Evolutionary conservation across 176 grass and related monocot genomes (phyloP).

Genomic region (Tuctoria greenei): DNA sequence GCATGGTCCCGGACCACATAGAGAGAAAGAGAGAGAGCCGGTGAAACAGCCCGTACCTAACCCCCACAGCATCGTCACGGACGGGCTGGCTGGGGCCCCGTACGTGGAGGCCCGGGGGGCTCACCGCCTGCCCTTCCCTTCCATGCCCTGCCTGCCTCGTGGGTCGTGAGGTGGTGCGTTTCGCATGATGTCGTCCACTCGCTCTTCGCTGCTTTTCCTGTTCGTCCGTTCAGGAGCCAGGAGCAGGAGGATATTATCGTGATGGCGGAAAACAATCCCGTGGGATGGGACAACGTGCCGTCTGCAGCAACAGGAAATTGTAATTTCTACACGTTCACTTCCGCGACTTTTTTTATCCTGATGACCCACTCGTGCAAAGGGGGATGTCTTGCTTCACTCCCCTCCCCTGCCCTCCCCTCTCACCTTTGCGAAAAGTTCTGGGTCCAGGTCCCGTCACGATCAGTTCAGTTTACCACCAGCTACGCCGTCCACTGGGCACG

Average conservation of each 20-base stretch:
- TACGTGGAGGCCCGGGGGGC: not conserved
- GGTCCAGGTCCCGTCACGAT: not conserved
- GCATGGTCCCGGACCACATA: constrained; percentile 1
- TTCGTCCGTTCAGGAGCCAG: not conserved
- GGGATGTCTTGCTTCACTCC: constrained; percentile 14
- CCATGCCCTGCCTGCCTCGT: too few relatives aligned
- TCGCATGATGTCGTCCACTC: not conserved
- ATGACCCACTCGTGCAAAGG: constrained; percentile 31
- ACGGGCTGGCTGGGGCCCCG: not conserved
- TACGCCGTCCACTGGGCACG: not conserved
- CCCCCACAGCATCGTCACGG: not conserved
- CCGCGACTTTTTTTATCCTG: not conserved
- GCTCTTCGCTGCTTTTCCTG: not conserved
- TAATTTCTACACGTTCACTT: not conserved
- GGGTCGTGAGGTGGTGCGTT: not conserved
- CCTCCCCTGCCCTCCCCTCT: not conserved
- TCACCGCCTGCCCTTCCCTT: too few relatives aligned
- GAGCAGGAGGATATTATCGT: not conserved
- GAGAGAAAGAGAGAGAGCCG: too few relatives aligned
- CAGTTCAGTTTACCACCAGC: constrained; percentile 8
- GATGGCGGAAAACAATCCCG: not conserved
- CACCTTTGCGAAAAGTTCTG: not conserved
- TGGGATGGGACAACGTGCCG: not conserved
- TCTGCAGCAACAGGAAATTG: not conserved
- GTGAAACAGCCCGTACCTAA: constrained; percentile 12